Conservation (phyloP, 805 yeast genomes). For the Torulaspora delbrueckii region DNA sequence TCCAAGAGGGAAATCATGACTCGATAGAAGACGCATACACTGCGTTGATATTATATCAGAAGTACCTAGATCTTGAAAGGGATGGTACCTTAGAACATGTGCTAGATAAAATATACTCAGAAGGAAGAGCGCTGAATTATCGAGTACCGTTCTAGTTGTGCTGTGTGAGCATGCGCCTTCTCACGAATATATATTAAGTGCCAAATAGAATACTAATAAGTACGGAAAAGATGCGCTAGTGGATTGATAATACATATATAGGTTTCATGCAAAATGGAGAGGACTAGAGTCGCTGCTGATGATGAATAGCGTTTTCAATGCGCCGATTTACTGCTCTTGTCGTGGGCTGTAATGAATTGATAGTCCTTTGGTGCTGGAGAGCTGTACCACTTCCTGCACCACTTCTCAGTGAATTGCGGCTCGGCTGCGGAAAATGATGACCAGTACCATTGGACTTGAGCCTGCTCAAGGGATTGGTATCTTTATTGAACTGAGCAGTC, state of each 20-base stretch:
- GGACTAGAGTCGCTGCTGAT: constrained; percentile 16
- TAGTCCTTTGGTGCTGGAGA: constrained; percentile 26
- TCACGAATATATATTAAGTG: background rate
- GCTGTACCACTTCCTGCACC: constrained; percentile 15
- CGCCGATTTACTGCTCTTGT: constrained; percentile 41
- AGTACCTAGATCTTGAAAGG: constrained; percentile 57
- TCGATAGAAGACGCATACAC: constrained; percentile 94
- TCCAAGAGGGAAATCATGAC: constrained; percentile 92
- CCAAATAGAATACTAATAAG: background rate
- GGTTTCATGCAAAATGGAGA: background rate
- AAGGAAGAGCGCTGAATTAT: constrained; percentile 44
- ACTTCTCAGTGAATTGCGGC: constrained; percentile 18
- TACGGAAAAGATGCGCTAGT: background rate
- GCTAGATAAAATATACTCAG: constrained; percentile 63
- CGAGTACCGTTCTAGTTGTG: constrained; percentile 25
- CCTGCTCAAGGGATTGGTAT: constrained; percentile 23
- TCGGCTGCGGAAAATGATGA: constrained; percentile 13
- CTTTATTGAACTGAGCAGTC: constrained; percentile 24
- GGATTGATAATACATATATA: background rate
- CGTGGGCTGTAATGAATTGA: constrained; percentile 36
- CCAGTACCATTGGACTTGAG: constrained; percentile 8
- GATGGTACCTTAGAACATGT: constrained; percentile 56
- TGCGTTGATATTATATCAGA: constrained; percentile 72
- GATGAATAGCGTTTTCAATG: constrained; percentile 23
- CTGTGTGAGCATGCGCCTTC: background rate